phyloP scores from a whole-genome alignment of 148 eudicot genomes.

The Hydrangea macrophylla region DNA sequence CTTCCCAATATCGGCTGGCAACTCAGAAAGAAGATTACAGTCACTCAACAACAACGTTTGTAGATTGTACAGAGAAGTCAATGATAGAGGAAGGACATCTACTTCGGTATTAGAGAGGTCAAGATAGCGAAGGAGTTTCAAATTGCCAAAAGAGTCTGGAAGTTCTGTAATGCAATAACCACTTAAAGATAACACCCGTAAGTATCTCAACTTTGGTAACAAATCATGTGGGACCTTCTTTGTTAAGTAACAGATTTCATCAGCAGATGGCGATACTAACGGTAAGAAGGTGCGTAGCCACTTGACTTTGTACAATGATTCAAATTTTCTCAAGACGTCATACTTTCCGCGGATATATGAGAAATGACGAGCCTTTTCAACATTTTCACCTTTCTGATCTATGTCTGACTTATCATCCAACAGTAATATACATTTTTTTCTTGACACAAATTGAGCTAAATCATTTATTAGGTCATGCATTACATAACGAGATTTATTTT shows the following conservation, averaged over 20 bases:
- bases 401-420: not conserved
- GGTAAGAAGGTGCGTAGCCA: not conserved
- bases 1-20: constrained; percentile 8
- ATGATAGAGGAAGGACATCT: constrained; percentile 13
- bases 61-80: constrained; percentile 16
- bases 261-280: not conserved
- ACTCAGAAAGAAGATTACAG: constrained; percentile 9
- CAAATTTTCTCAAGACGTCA: not conserved
- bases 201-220: constrained; percentile 9
- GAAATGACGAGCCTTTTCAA: not conserved
- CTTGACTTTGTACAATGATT: not conserved
- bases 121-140: constrained; percentile 25
- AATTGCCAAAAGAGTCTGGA: constrained; percentile 16
- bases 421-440: not conserved
- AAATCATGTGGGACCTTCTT: not conserved
- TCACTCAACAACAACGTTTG: constrained; percentile 14
- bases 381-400: too few species aligned
- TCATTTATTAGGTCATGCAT: constrained; percentile 31
- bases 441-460: constrained; percentile 18
- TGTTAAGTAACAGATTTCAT: not conserved
- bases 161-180: not conserved
- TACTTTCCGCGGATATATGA: not conserved
- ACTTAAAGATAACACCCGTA: constrained; percentile 22
- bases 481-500: not conserved
- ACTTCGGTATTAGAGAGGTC: constrained; percentile 14